Evolutionary conservation across 2,329 filamentous ascomycete genomes (phyloP), one percentile per base, ranked within the genome.

Genomic region (Pseudogymnoascus sp.): DNA sequence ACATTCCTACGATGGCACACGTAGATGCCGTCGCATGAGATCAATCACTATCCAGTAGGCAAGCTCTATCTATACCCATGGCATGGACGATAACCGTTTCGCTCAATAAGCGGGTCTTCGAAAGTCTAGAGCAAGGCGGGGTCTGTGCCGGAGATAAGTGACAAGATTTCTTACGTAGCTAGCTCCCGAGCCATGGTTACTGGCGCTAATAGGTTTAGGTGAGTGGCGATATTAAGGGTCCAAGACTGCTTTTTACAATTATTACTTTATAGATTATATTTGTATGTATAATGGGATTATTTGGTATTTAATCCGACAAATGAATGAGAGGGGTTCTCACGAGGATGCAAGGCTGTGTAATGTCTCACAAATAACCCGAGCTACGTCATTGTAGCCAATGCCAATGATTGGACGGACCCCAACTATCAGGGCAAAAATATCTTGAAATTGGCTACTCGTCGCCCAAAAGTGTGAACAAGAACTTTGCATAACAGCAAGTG

Each of bases 1-100:
- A 63, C 62, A 63, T 63, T 60, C 40, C 59, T 24, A 40, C 59
- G 19, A 35, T 61, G 62, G 28, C 40, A 46, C 28, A 46, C 28
- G 43, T 40, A 61, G 53, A 61, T 46, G 50, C 28, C 50, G 26
- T 56, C 50, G 50, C 28, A 56, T 16, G 50, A 19, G 6, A 56
- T 56, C 50, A 56, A 56, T 2, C 50, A 33, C 50, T 33, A 56
- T 33, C 28, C 50, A 33, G 28, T 28, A 33, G 50, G 7, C 8
- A 12, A 56, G 50, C 10, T 56, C 50, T 56, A 56, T 56, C 50
- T 56, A 56, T 56, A 56, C 50, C 50, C 50, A 56, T 56, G 28
- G 50, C 50, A 33, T 6, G 50, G 22, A 11, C 11, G 28, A 33
- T 33, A 56, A 28, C 16, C 28, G n/a, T 56, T 28, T 56, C 46